Base-by-base conservation (phyloP, 192 early-diverging fungal species). In the Backusella mclennaniae region DNA sequence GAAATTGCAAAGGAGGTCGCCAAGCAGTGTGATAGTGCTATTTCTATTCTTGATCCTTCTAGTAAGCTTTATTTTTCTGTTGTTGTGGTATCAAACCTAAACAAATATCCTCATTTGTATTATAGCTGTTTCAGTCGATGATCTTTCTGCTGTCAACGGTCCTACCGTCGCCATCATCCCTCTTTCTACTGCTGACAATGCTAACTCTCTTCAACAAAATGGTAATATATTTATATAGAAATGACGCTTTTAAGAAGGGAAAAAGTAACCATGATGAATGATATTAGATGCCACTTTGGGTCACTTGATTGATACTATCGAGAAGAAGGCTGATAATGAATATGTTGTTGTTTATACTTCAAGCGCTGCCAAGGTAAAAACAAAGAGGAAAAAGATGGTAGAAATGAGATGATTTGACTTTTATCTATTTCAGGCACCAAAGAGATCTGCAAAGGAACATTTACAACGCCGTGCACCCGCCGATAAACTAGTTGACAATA, bases 281-380 rank as follows among this genome's bases (percentile, higher is more conserved):
- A 56, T 26, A 15, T 56, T 76, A 83, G 82, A 79, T 35, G 46
- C 35, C 31, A 31, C 36, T 4, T 31, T 83, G 8, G 76, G 76
- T 59, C 39, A 53, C 31, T 71, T 77, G 26, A 77, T 83, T 63
- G 56, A 31, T 9, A 17, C 66, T 9, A 46, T 83, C 15, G 49
- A 79, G 66, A n/a, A 74, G 35, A 59, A 66, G 33, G 63, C 71
- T 41, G 26, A 39, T 6, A 69, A 83, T 67, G 73, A 79, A 66
- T 83, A 83, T 66, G 69, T 74, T 42, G 66, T 83, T 15, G 74
- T 83, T 69, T 79, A 79, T 56, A 83, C 82, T 26, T 83, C 82
- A n/a, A 80, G 82, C 42, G 14, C 42, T 38, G 59, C 76, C 52
- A 83, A 83, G 76, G 71, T 44, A 67, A 53, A 9, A 33, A 33